Evolutionary conservation across 331 rosid species (phyloP), one percentile per base, ranked within the genome.

Genomic region (Spiraea crenata): DNA sequence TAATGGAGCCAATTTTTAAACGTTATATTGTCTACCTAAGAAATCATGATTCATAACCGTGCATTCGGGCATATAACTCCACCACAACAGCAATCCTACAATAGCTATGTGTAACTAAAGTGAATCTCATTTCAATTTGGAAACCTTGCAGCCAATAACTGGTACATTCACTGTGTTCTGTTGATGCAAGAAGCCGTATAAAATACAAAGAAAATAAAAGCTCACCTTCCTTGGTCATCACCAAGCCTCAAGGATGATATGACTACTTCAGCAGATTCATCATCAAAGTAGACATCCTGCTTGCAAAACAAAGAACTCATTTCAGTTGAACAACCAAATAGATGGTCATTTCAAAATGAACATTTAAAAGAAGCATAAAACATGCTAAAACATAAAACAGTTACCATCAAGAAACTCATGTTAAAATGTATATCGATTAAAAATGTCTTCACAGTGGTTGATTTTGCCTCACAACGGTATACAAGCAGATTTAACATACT

Each of bases 191-290:
- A 45, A 12, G 16, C 44, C 2, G 47, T 3, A 63, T 20, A 45
- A 42, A 46, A 57, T 31, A 38, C 66, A 67, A 71, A 66, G 60
- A 31, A 69, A 40, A 74, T 68, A 58, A 38, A 67, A 80, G 85
- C 96, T 80, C 67, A 95, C 99, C 99, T 91, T 80, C 99, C 99
- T 72, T 91, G 92, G 50, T 95, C 99, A 78, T 91, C 98, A 63
- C 96, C 86, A 19, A 95, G 98, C 79, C 98, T 85, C 59, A 95
- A 80, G 72, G 98, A 89, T 17, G 99, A 95, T 85, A 95, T 89
- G 60, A 91, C 96, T 34, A 95, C 98, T 82, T 95, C 98, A 51
- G 98, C 98, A 72, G 98, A 95, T 67, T 95, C 99, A 63, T 95
- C 99, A 46, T 88, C 96, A 84, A 91, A 95, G 86, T 95, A 95